phyloP scores from a whole-genome alignment of 768 basidiomycete genomes.

The Collybia sordida region DNA sequence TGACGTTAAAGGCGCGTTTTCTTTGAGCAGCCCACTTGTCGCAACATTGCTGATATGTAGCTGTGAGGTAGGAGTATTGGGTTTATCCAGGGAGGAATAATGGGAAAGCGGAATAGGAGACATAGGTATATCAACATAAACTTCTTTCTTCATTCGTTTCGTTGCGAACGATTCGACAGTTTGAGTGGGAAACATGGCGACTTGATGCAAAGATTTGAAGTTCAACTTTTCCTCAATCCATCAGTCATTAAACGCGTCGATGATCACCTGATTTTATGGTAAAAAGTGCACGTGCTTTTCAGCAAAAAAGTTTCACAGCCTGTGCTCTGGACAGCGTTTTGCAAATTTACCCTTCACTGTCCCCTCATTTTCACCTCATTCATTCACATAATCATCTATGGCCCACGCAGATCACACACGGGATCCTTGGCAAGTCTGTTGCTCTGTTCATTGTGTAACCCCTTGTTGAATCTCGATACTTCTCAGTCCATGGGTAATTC shows the following conservation, averaged over 20 bases:
- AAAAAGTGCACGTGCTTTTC: conserved; percentile 30
- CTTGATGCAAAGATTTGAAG: too few relatives aligned
- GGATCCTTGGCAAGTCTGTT: conserved; percentile 75
- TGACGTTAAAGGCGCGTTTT: conserved; percentile 40
- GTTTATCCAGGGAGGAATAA: conserved; percentile 2
- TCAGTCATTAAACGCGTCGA: conserved; percentile 25
- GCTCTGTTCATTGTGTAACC: not conserved
- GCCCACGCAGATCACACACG: conserved; percentile 90
- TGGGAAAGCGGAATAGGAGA: conserved; percentile 37
- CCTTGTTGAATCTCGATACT: not conserved
- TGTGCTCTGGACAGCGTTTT: conserved; percentile 9
- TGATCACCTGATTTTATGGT: conserved; percentile 33
- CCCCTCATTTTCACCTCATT: conserved; percentile 13
- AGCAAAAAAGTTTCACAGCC: conserved; percentile 32
- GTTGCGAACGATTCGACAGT: conserved; percentile 29
- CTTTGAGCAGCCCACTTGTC: conserved; percentile 32
- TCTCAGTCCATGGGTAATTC: conserved; percentile 92
- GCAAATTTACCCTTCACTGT: conserved; percentile 4
- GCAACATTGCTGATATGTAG: conserved; percentile 13
- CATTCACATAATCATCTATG: conserved; percentile 44
- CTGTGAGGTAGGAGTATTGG: not conserved
- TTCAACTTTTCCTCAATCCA: not conserved
- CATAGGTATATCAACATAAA: conserved; percentile 61
- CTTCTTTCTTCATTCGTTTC: conserved; percentile 34
- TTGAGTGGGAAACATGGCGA: too few relatives aligned